Evolutionary conservation across 164 flowering plant species (phyloP).

Genomic region (Brasenia schreberi): DNA sequence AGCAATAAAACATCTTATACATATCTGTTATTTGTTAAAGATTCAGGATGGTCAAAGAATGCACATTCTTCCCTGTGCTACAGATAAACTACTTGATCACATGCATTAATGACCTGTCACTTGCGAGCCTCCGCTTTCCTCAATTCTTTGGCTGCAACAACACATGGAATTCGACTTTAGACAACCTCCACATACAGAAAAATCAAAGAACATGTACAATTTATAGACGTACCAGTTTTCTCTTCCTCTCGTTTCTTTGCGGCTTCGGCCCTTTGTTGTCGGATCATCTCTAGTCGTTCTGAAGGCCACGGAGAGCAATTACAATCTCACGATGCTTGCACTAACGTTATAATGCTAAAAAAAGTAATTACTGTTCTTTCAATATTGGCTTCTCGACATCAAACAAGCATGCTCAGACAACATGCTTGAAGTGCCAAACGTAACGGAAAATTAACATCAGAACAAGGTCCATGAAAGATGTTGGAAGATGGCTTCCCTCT

Average conservation of each 20-base stretch:
- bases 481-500: no score
- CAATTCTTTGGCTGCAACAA: constrained; percentile 56
- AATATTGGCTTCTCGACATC: no score
- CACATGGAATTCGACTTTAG: background rate
- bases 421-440: no score
- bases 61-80: background rate
- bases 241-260: constrained; percentile 88
- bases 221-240: constrained; percentile 43
- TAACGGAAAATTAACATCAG: no score
- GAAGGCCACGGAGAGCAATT: background rate
- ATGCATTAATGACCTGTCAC: constrained; percentile 1
- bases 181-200: background rate
- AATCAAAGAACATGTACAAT: background rate
- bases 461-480: no score
- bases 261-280: constrained; percentile 86
- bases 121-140: constrained; percentile 49
- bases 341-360: no score
- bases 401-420: no score
- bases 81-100: background rate
- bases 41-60: background rate
- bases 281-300: constrained; percentile 64
- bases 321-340: background rate
- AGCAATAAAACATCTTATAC: no score
- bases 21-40: no score
- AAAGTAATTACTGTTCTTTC: no score